A percentile compares a stretch with the other conserved stretches of the same genome.
These are phyloP conservation scores for Dendrothele bispora DNA, from an alignment of 768 basidiomycete genomes.

Conservation along the genomic window DNA sequence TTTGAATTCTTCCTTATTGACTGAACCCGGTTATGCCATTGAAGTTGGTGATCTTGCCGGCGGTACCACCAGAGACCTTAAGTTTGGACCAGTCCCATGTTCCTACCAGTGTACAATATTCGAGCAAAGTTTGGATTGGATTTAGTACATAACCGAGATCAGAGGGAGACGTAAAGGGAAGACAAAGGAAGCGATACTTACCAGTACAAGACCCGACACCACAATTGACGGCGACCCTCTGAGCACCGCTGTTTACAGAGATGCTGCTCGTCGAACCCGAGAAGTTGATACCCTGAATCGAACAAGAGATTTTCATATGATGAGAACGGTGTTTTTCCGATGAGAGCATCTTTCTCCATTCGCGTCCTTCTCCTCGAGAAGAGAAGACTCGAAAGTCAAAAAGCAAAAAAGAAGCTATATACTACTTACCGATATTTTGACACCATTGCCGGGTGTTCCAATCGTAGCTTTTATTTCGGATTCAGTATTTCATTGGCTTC, in stretches of 20 bases:
- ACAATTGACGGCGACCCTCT: slow-evolving; percentile 55
- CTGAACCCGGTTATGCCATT: slow-evolving; percentile 31
- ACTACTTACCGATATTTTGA: slow-evolving; percentile 51
- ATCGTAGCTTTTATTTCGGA: no score
- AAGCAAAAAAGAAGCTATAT: not conserved
- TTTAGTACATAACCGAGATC: not conserved
- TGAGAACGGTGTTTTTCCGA: no score
- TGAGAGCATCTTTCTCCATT: no score
- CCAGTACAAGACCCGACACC: slow-evolving; percentile 51
- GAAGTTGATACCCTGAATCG: slow-evolving; percentile 49
- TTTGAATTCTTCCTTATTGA: slow-evolving; percentile 15
- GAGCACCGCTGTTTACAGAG: slow-evolving; percentile 39
- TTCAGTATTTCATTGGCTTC: no score
- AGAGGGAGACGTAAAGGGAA: no score
- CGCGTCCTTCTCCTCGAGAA: no score
- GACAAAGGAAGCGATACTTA: no score
- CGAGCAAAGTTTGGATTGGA: not conserved
- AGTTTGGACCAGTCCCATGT: slow-evolving; percentile 53
- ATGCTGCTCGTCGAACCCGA: slow-evolving; percentile 38
- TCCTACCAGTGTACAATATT: slow-evolving; percentile 35
- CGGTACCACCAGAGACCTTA: slow-evolving; percentile 41
- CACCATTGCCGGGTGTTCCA: slow-evolving; percentile 56
- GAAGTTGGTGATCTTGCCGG: slow-evolving; percentile 38
- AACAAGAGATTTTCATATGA: not conserved
- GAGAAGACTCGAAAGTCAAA: no score